Conservation (phyloP, 2,329 filamentous ascomycete species). For the Diaporthe citri region DNA sequence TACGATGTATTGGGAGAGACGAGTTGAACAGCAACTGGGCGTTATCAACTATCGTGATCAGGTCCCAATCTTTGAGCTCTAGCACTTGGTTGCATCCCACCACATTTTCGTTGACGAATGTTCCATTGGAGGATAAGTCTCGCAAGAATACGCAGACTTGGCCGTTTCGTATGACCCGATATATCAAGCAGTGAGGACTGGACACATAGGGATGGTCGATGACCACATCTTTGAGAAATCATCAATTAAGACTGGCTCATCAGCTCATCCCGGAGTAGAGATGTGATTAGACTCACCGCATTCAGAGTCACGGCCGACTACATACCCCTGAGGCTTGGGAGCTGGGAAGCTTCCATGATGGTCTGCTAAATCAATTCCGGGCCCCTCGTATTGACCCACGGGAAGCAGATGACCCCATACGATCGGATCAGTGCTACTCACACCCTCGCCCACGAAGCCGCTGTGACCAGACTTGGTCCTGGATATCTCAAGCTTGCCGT, state of each 20-base stretch:
- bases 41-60: constrained; percentile 86
- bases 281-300: background rate
- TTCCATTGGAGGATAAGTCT: constrained; percentile 95
- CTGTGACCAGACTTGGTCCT: too few relatives aligned
- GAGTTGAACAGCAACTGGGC: constrained; percentile 93
- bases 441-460: background rate
- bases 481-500: too few relatives aligned
- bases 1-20: constrained; percentile 76
- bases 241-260: background rate
- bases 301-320: background rate
- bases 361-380: background rate
- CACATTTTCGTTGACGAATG: constrained; percentile 92
- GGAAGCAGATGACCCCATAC: background rate
- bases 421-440: background rate
- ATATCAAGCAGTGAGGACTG: constrained; percentile 78
- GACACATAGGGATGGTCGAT: constrained; percentile 85
- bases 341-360: background rate
- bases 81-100: constrained; percentile 92
- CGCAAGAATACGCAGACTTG: constrained; percentile 80
- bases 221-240: constrained; percentile 69
- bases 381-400: background rate
- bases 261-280: too few relatives aligned
- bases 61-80: constrained; percentile 88
- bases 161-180: constrained; percentile 50
- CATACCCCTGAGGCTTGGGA: background rate